A percentile compares a stretch with the other conserved stretches of the same genome.
Conservation (phyloP, 331 rosid species). For the Malus hybrid region DNA sequence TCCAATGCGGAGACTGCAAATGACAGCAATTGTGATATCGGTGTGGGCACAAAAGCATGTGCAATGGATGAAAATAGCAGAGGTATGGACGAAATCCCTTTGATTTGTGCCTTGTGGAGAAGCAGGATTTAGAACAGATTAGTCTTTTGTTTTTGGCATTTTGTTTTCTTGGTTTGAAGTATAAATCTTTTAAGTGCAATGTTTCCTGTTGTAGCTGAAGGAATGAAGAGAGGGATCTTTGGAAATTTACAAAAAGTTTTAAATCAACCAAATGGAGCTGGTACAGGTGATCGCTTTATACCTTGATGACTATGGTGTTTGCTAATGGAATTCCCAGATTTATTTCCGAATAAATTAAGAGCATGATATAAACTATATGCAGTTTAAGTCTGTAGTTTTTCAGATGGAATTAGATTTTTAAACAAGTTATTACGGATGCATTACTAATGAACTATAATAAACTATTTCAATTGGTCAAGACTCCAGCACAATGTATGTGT, state of each 20-base stretch:
- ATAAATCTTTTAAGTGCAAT: background rate
- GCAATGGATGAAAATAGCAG: constrained; percentile 24
- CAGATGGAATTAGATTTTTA: constrained; percentile 4
- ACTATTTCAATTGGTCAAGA: background rate
- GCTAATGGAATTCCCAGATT: background rate
- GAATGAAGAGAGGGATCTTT: constrained; percentile 27
- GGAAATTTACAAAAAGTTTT: constrained; percentile 34
- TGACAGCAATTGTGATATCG: background rate
- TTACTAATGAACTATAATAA: background rate
- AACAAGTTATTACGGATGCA: background rate
- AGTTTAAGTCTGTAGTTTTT: background rate
- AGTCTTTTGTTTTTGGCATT: background rate
- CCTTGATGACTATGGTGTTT: background rate
- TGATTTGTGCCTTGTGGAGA: background rate
- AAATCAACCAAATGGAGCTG: constrained; percentile 35
- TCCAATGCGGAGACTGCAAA: constrained; percentile 20
- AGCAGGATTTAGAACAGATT: background rate
- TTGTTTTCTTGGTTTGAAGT: background rate
- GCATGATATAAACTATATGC: background rate
- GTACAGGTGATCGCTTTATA: constrained; percentile 43
- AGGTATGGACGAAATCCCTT: constrained; percentile 27
- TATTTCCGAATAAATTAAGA: background rate
- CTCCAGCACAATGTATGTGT: background rate
- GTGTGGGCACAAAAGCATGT: constrained; percentile 25
- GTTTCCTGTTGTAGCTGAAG: constrained; percentile 31